Evolutionary conservation across 139 green algal genomes (phyloP), one percentile per base, ranked within the genome.

Genomic region (Trebouxia sp.): DNA sequence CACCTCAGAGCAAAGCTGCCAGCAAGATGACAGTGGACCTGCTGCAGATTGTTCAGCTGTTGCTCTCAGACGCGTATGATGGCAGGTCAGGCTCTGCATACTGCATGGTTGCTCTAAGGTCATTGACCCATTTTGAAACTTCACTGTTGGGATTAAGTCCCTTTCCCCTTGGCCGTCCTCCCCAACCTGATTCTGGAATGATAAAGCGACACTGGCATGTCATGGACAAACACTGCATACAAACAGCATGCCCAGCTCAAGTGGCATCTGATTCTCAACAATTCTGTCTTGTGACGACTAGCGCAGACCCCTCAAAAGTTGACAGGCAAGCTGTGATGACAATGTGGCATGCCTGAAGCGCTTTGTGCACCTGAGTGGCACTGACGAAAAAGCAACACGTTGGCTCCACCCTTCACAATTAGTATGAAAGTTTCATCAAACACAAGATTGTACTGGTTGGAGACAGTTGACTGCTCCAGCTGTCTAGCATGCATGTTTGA

Each of bases 21-120:
- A 65, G 11, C 14, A 30, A 66, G 17, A 47, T 48, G n/a, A 70
- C 45, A 22, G 37, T 76, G 56, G 32, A 41, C n/a, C 38, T 76
- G 1, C 28, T 75, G 62, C 78, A 48, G 35, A 39, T 48, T 8
- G 39, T 50, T 15, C 20, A 87, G 55, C 28, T 22, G 6, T 39
- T 75, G 6, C 20, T 50, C 1, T 50, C 80, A 38, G 78, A 85
- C 74, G 14, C 65, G 3, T 90, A 89, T 66, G 76, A 80, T 22
- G 28, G 65, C 65, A 90, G 88, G 82, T 79, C 6, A 28, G n/a
- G n/a, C n/a, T n/a, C n/a, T n/a, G n/a, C n/a, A n/a, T n/a, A n/a
- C n/a, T n/a, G n/a, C n/a, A n/a, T n/a, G n/a, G n/a, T n/a, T n/a
- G n/a, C n/a, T n/a, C n/a, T n/a, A n/a, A n/a, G 26, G 20, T 24